phyloP scores from a whole-genome alignment of 148 eudicot species.

The Chenopodium quinoa region DNA sequence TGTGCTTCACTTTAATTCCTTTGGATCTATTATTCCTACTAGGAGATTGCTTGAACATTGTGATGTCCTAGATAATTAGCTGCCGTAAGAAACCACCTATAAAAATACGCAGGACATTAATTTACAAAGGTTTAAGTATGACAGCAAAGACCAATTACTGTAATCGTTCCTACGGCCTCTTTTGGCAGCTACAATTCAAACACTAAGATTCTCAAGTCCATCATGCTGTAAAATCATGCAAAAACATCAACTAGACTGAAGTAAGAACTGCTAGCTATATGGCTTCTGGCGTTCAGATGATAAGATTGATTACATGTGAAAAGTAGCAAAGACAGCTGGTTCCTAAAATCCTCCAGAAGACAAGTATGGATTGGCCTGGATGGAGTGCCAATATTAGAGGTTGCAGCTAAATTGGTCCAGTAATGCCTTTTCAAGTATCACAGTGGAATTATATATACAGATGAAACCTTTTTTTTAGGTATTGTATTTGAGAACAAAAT shows the following conservation, averaged over 20 bases:
- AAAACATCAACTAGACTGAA: neutral
- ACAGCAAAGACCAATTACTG: neutral
- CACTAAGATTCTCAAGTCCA: neutral
- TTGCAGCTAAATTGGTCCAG: neutral
- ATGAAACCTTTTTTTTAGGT: no score
- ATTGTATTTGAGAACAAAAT: no score
- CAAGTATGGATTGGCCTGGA: neutral
- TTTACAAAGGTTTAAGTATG: neutral
- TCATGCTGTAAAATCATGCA: neutral
- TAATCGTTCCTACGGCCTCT: neutral
- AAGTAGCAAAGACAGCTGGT: neutral
- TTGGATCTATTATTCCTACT: slow-evolving; percentile 69
- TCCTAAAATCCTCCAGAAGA: neutral
- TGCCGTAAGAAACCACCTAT: slow-evolving; percentile 9
- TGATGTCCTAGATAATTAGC: slow-evolving; percentile 18
- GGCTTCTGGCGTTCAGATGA: neutral
- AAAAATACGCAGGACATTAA: neutral
- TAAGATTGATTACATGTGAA: neutral
- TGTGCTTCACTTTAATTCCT: slow-evolving; percentile 65
- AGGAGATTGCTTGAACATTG: slow-evolving; percentile 72
- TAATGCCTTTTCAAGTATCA: neutral
- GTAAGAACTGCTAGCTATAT: neutral
- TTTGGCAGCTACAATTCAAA: neutral
- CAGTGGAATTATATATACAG: neutral
- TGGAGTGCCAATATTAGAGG: neutral